Base-by-base conservation (phyloP, 805 yeast genomes). In the Starmerella bombi region DNA sequence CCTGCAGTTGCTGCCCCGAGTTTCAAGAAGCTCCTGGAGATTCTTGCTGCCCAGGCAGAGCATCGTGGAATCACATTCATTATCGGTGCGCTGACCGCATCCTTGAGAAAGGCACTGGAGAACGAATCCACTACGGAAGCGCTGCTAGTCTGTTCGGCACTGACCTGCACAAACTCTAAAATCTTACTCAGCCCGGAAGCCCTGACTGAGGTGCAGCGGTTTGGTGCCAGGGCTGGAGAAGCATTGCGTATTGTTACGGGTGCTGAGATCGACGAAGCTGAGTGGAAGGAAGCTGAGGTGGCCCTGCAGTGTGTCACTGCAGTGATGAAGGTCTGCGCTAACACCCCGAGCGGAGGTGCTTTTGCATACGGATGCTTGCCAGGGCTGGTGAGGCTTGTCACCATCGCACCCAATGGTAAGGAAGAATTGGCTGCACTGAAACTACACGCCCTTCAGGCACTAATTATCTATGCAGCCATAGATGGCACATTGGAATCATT, bases 301-400 rank as follows among this genome's bases (percentile, higher is more conserved):
- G 63, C 72, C 0, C 62, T 76, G 10, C 85, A 77, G 47, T 77
- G 91, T 14, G 63, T 79, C 37, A 77, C 69, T 50, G 65, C 77
- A 0, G 60, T 82, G 32, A 63, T 79, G 31, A 53, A 59, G 17
- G 34, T 41, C 1, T 33, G 44, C 33, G 19, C 42, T 3, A 31
- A 18, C 2, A 29, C 44, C 5, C 38, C 42, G 1, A 35, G 47
- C 5, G 45, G 49, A 9, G 27, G 37, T 5, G 41, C 49, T 2
- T 49, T 32, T 37, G 48, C 45, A 15, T 52, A 34, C 41, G 55
- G 38, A 22, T 42, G 37, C 18, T 19, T 47, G 9, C 46, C 50
- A 6, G 27, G 41, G 2, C 38, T 47, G 28, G 38, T 40, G 5
- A 20, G 14, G 8, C 21, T 42, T 4, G 27, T 28, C 12, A 23